Percentiles rank a stretch among this genome's conserved stretches.
These are phyloP conservation scores for Chaetomium fimeti DNA, from an alignment of 495 filamentous ascomycete species.

Conservation along the genomic window DNA sequence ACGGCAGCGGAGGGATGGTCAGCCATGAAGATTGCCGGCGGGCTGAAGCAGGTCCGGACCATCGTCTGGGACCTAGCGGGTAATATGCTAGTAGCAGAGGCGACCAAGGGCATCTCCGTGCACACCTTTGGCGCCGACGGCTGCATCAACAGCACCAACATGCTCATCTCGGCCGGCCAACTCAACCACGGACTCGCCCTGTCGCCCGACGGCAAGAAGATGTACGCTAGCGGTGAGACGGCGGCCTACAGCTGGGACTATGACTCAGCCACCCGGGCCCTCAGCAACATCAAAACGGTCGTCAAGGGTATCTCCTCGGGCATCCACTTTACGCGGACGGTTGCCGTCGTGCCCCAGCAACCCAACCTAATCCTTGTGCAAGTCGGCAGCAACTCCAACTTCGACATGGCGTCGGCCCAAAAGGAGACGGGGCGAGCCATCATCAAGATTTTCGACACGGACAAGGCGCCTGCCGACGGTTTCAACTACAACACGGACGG, in stretches of 20 bases:
- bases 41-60: constrained; percentile 54
- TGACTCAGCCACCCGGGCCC: constrained; percentile 46
- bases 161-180: constrained; percentile 40
- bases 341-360: constrained; percentile 55
- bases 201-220: constrained; percentile 57
- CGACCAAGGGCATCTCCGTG: constrained; percentile 52
- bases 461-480: constrained; percentile 39
- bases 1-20: constrained; percentile 57
- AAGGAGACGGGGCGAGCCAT: constrained; percentile 56
- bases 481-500: constrained; percentile 56
- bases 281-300: constrained; percentile 48
- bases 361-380: constrained; percentile 55
- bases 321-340: constrained; percentile 61
- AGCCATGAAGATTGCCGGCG: constrained; percentile 54
- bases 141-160: constrained; percentile 41
- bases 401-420: constrained; percentile 51
- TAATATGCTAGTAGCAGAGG: constrained; percentile 59
- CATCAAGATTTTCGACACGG: constrained; percentile 62
- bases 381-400: constrained; percentile 59
- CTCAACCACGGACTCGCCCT: constrained; percentile 70
- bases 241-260: constrained; percentile 61
- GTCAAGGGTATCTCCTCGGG: constrained; percentile 57
- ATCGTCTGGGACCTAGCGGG: constrained; percentile 62
- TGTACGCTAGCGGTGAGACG: constrained; percentile 62
- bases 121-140: constrained; percentile 54